Evolutionary conservation across 345 rosid species (phyloP).

Genomic region (Eucalyptus curtisii): DNA sequence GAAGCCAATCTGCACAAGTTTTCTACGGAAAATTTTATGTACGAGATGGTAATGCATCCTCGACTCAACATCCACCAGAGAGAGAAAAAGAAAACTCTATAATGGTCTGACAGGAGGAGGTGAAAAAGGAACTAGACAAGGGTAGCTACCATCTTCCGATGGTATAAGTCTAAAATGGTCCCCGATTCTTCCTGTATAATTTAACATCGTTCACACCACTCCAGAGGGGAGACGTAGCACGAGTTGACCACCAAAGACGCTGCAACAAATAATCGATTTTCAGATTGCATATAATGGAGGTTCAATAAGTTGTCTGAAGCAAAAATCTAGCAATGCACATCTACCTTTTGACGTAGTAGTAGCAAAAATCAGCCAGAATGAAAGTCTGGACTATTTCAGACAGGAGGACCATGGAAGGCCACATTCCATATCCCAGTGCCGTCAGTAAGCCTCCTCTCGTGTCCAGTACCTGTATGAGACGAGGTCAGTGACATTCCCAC

Average conservation of each 20-base stretch:
- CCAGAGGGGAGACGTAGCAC: constrained; percentile 95
- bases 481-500: not conserved
- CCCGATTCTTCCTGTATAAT: not conserved
- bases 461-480: constrained; percentile 57
- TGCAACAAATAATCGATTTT: constrained; percentile 8
- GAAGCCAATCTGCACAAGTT: not conserved
- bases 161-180: not conserved
- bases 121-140: not conserved
- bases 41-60: not conserved
- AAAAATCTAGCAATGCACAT: not conserved
- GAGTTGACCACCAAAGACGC: constrained; percentile 95
- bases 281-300: not conserved
- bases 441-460: constrained; percentile 80
- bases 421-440: constrained; percentile 87
- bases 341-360: constrained; percentile 86
- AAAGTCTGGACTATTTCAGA: constrained; percentile 95
- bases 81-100: not conserved
- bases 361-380: constrained; percentile 95
- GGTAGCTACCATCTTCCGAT: not conserved
- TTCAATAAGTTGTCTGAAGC: not conserved
- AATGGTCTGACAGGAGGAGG: not conserved
- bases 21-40: not conserved
- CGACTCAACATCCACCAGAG: not conserved
- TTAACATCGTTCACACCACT: constrained; percentile 38
- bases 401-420: constrained; percentile 97